These are phyloP conservation scores for Diophrys appendiculata DNA, from an alignment of 73 alveolate species.

Conservation along the genomic window DNA sequence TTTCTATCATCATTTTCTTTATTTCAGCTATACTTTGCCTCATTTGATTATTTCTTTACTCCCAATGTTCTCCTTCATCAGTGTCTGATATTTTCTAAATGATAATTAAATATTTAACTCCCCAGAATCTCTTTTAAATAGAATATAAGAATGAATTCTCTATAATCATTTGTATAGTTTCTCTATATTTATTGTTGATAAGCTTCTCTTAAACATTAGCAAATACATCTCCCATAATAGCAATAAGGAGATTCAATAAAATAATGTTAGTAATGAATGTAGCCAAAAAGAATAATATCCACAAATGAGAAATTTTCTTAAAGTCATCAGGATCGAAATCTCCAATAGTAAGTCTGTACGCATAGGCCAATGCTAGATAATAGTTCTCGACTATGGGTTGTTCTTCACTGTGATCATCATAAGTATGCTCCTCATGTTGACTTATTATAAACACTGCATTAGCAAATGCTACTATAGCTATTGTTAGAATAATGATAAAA, in stretches of 20 bases:
- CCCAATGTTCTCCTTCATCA: too few species aligned
- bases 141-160: background rate
- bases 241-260: too few species aligned
- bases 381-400: background rate
- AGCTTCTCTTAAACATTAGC: background rate
- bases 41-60: too few species aligned
- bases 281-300: background rate
- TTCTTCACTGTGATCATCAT: too few species aligned
- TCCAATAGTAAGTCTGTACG: conserved; percentile 24
- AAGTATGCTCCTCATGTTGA: background rate
- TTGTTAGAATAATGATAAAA: background rate
- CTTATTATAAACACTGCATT: background rate
- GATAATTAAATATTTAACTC: too few species aligned
- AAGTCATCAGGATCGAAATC: conserved; percentile 23
- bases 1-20: too few species aligned
- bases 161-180: background rate
- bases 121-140: too few species aligned
- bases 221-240: background rate
- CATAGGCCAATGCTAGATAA: conserved; percentile 2
- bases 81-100: too few species aligned
- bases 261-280: too few species aligned
- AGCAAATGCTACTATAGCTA: conserved; percentile 8
- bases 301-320: background rate
- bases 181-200: background rate
- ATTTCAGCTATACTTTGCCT: too few species aligned